These are phyloP conservation scores for Alternaria novae-zelandiae DNA, from an alignment of 2,329 filamentous ascomycete species.

Conservation along the genomic window DNA sequence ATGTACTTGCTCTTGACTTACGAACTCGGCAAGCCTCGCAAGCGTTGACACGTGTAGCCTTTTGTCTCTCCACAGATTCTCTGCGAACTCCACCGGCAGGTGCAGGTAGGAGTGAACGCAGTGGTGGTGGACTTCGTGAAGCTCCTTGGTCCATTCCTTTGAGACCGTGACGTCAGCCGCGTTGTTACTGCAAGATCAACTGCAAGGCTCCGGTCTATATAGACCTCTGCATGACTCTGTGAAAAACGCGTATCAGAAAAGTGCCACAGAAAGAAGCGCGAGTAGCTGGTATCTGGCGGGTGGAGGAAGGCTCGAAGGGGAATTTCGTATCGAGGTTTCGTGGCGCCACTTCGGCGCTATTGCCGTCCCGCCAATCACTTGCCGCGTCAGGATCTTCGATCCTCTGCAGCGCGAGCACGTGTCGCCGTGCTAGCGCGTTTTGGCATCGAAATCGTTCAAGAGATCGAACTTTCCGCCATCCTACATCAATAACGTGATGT, in stretches of 20 bases:
- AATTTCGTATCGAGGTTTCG: slow-evolving; percentile 3
- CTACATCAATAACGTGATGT: not conserved
- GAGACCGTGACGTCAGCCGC: not conserved
- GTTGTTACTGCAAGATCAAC: not conserved
- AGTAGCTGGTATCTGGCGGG: not conserved
- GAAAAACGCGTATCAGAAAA: not conserved
- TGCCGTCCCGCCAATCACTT: not conserved
- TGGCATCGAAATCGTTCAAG: not conserved
- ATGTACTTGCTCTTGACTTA: slow-evolving; percentile 15
- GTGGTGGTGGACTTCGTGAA: not conserved
- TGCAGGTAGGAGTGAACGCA: slow-evolving; percentile 8
- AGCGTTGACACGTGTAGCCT: slow-evolving; percentile 1
- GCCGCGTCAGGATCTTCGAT: not conserved
- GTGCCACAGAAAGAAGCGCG: not conserved
- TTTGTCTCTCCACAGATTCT: not conserved
- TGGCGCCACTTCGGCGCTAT: not conserved
- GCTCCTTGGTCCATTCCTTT: slow-evolving; percentile 1
- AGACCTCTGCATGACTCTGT: not conserved
- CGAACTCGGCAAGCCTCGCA: slow-evolving; percentile 16
- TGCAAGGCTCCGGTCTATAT: not conserved
- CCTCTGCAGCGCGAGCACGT: not conserved
- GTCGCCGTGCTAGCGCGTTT: not conserved
- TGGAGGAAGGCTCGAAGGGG: not conserved
- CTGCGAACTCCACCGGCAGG: slow-evolving; percentile 1
- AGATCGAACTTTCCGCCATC: not conserved